These are phyloP conservation scores for Apophysomyces elegans DNA, from an alignment of 371 early-diverging fungal genomes.

Conservation along the genomic window DNA sequence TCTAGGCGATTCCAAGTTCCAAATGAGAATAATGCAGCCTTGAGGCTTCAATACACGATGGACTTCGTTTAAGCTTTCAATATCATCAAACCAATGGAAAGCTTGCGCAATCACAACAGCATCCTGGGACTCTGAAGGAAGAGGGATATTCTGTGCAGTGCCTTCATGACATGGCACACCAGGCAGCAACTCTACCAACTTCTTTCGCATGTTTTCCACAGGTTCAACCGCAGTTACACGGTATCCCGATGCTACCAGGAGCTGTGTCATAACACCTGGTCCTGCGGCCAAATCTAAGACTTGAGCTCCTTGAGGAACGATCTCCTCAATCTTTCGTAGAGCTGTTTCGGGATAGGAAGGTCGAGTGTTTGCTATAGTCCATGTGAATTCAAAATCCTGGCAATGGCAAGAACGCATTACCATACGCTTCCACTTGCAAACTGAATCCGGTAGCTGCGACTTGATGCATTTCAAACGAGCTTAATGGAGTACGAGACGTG, in stretches of 20 bases:
- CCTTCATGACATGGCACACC: constrained; percentile 37
- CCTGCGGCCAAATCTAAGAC: constrained; percentile 51
- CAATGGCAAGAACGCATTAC: constrained; percentile 17
- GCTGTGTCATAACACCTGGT: constrained; percentile 48
- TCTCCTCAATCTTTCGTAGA: constrained; percentile 23
- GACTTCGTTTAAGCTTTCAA: constrained; percentile 48
- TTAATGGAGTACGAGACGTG: not conserved
- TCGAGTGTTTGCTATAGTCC: constrained; percentile 31
- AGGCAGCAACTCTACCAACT: constrained; percentile 31
- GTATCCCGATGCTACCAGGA: constrained; percentile 29
- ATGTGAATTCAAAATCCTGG: not conserved
- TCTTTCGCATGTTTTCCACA: constrained; percentile 46
- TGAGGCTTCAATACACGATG: constrained; percentile 48
- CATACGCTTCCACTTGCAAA: constrained; percentile 34
- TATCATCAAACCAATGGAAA: constrained; percentile 63
- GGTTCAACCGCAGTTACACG: constrained; percentile 55
- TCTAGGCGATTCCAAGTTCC: constrained; percentile 55
- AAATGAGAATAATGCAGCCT: constrained; percentile 46
- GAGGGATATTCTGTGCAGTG: constrained; percentile 50
- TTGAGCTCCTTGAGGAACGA: constrained; percentile 16
- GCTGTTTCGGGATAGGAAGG: constrained; percentile 42
- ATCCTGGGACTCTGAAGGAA: constrained; percentile 42
- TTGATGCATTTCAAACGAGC: constrained; percentile 16
- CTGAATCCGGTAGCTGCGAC: constrained; percentile 38
- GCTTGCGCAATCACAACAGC: constrained; percentile 56